Base-by-base conservation (phyloP, 139 green algal genomes). In the Chlamydomonas sp. region DNA sequence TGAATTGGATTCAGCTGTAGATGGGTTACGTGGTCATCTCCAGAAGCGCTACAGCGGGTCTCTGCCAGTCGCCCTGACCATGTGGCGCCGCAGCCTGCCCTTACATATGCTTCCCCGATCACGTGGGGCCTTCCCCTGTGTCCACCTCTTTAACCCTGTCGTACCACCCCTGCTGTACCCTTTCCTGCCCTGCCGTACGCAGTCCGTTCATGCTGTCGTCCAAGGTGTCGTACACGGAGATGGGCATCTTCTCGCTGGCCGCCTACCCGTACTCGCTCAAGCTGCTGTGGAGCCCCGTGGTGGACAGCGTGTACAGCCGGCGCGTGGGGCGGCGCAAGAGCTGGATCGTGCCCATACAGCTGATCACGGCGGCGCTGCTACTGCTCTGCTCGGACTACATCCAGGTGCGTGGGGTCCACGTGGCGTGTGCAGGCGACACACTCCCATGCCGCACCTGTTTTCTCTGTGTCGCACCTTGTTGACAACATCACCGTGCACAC, bases 201-300 rank as follows among this genome's bases (percentile, higher is more conserved):
- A 98, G 96, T 89, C 96, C 96, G 1, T 98, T 98, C 88, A 92
- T 98, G 86, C 93, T 98, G 85, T 95, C 97, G 77, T 90, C 91
- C 16, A 95, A 93, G 71, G 91, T 96, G 63, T 96, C 91, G 3
- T 97, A 97, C 91, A 97, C 96, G 6, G 89, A 95, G 79, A 96
- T 98, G 79, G 96, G 97, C 81, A 85, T 98, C 71, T 99, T 99
- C 88, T 94, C 93, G 5, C 85, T 99, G 10, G 94, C 95, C 2
- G 84, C 92, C 63, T 99, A 98, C 89, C 97, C 97, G 15, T 99
- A 99, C 92, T 96, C 94, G 16, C 96, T 98, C 90, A 99, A 99
- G 92, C 94, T 99, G 78, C 91, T 98, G 63, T 99, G 97, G 97
- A 95, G 88, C 88, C 97, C 97, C 6, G 93, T 99, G 20, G 97